phyloP scores from a whole-genome alignment of 805 yeast genomes.

The Zygosaccharomyces lentus region DNA sequence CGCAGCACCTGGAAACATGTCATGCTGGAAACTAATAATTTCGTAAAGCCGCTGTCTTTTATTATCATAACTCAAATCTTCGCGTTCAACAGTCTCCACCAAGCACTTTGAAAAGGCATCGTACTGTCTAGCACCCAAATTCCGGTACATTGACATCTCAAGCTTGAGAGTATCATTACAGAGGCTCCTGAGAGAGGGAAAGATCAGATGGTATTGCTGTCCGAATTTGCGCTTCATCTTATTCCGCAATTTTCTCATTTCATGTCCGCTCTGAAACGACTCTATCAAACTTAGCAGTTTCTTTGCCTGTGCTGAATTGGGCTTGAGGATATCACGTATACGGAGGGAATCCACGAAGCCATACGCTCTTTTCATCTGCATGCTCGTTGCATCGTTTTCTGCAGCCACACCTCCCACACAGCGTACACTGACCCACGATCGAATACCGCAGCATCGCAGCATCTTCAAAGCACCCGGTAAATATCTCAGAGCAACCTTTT shows the following conservation, averaged over 20 bases:
- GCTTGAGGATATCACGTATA: conserved; percentile 1
- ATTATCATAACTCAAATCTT: conserved; percentile 1
- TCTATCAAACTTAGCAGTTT: conserved; percentile 7
- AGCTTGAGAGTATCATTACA: conserved; percentile 8
- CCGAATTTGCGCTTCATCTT: conserved; percentile 13
- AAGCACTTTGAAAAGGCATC: conserved; percentile 10
- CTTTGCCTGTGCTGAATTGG: conserved; percentile 5
- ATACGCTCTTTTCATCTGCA: neutral
- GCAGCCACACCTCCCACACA: neutral
- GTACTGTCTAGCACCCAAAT: conserved; percentile 15
- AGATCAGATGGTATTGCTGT: conserved; percentile 7
- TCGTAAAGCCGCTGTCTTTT: conserved; percentile 19
- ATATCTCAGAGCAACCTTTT: neutral
- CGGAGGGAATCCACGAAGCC: conserved; percentile 2
- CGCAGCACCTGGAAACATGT: conserved; percentile 15
- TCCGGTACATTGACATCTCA: conserved; percentile 15
- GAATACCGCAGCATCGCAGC: conserved; percentile 3
- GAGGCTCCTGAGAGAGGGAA: conserved; percentile 2
- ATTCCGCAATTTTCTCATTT: conserved; percentile 17
- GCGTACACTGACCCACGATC: neutral
- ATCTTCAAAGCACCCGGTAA: neutral
- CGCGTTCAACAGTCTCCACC: conserved; percentile 2
- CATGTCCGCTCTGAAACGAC: conserved; percentile 7
- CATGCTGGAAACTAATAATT: conserved; percentile 20
- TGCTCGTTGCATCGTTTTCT: neutral